Percentiles rank a stretch among this genome's conserved stretches.
These are phyloP conservation scores for Penicillium parvum DNA, from an alignment of 495 filamentous ascomycete species.

Conservation along the genomic window DNA sequence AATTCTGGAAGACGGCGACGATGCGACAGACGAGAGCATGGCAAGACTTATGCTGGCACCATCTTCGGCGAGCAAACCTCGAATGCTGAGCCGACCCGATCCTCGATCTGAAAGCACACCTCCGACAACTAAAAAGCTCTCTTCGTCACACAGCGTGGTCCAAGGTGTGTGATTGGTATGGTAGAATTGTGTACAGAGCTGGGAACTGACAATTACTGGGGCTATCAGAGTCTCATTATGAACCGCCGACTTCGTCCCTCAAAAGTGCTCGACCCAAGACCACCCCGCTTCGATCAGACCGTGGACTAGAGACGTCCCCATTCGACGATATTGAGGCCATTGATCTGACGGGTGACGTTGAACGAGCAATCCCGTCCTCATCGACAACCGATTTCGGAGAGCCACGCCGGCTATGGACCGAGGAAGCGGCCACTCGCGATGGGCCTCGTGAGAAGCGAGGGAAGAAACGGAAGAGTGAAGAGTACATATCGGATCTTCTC, in stretches of 20 bases:
- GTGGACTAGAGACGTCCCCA: constrained; percentile 15
- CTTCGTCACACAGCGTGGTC: constrained; percentile 10
- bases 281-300: constrained; percentile 22
- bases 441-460: constrained; percentile 47
- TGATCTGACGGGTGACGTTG: constrained; percentile 62
- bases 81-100: constrained; percentile 37
- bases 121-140: constrained; percentile 27
- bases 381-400: constrained; percentile 49
- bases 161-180: constrained; percentile 28
- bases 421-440: constrained; percentile 48
- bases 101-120: constrained; percentile 11
- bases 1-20: constrained; percentile 21
- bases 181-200: too few relatives aligned
- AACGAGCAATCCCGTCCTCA: constrained; percentile 37
- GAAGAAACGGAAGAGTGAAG: constrained; percentile 72
- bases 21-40: constrained; percentile 44
- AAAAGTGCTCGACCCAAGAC: constrained; percentile 11
- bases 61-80: constrained; percentile 48
- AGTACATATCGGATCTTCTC: constrained; percentile 50
- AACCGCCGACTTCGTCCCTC: constrained; percentile 18
- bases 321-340: constrained; percentile 54
- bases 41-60: constrained; percentile 51
- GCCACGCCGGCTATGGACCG: constrained; percentile 53
- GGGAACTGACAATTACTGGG: too few relatives aligned
- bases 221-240: constrained; percentile 11